Base-by-base conservation (phyloP, 345 rosid genomes). In the Pugionium cornutum region DNA sequence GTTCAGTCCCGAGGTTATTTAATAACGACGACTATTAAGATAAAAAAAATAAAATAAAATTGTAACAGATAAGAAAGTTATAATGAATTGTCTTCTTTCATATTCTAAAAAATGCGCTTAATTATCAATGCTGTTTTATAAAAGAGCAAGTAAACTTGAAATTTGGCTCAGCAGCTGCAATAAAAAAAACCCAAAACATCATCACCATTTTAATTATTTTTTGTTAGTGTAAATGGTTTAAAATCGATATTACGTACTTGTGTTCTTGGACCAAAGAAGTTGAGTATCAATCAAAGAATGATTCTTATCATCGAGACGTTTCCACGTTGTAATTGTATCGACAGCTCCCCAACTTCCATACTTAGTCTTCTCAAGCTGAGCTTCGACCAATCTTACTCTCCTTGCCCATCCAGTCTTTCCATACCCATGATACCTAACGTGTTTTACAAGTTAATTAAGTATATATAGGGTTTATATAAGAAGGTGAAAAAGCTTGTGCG, bases 331-430 rank as follows among this genome's bases (percentile, higher is more conserved):
- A 76, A 92, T 83, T 0, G 89, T 79, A 82, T 89, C 85, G 28
- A 86, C 92, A 25, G 62, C 75, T 32, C 86, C 97, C 98, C 98
- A 88, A 6, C 63, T 67, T 53, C 82, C 88, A 50, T 75, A 44
- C 63, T 54, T 71, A 9, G 76, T 75, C 77, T 80, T 84, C 81
- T 83, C 95, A 79, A 94, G 72, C 44, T 88, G 78, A 48, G 83
- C 94, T 30, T 78, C 75, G 49, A 92, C 86, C 2, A 89, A 80
- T 71, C 98, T 82, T 0, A 85, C 88, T 69, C 99, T 86, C 80
- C 97, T 83, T 7, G 84, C 67, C 96, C 96, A 89, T 4, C 97
- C 97, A 35, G 88, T 92, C 77, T 86, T 83, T 59, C 97, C 97
- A 50, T 89, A 94, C 25, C 91, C 99, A 80, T 88, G 97, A 80